Base-by-base conservation (phyloP, 208 protist genomes). In the Borovskyia barvae region DNA sequence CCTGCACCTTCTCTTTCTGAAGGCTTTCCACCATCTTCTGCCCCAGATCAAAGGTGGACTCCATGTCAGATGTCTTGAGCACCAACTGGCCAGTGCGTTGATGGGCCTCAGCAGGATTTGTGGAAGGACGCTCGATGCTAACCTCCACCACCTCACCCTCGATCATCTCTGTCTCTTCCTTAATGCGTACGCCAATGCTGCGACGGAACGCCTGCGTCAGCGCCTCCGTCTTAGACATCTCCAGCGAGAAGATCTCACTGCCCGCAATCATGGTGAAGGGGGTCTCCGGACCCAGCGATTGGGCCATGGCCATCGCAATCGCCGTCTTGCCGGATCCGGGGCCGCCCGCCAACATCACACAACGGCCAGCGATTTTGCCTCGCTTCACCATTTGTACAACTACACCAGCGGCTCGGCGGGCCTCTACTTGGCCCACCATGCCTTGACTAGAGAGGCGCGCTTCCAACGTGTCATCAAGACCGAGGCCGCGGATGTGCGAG, bases 211-310 rank as follows among this genome's bases (percentile, higher is more conserved):
- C 98, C 85, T 99, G 99, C 30, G 97, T 99, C 5, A 99, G 85
- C 24, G 98, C 98, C 85, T 99, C 99, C n/a, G 99, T 99, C 79
- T 99, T 99, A 48, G 95, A 99, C 98, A 99, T 99, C 70, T 99
- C 99, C 15, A 99, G 80, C 8, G 99, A 99, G 67, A 99, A 99
- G 60, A 99, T 98, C 71, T 99, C 99, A 47, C 86, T 97, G 7
- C 91, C 99, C 30, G 98, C 95, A n/a, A 99, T 97, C 78, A 97
- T 97, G 30, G 98, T 99, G 78, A 99, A 99, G 2, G 99, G 99
- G 5, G 96, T 98, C 40, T 99, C 93, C 20, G 77, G 49, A 17
- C 98, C 98, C 3, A 99, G 84, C 14, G 97, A 77, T 74, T 99
- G 97, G 17, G 98, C 96, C 89, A 99, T 98, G 65, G 82, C 98